These are phyloP conservation scores for Cladorrhinum sp. DNA, from an alignment of 2,329 filamentous ascomycete species.

Conservation along the genomic window DNA sequence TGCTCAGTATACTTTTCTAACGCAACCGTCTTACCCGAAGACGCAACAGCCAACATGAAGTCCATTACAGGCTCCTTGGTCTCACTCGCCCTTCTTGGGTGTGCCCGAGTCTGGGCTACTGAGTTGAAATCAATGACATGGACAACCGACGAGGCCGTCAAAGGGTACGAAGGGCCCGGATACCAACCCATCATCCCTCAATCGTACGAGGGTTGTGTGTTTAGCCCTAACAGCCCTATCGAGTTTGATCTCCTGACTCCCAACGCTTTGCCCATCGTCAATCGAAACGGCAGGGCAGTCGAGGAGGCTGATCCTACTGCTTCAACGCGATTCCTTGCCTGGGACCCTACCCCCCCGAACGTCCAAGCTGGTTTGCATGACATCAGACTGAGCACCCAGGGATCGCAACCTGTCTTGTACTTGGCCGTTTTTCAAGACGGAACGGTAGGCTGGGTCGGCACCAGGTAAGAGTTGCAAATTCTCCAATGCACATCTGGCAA, in stretches of 20 bases:
- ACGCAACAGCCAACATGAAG: not conserved
- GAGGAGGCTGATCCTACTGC: slow-evolving; percentile 4
- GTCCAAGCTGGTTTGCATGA: slow-evolving; percentile 9
- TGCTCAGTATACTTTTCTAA: not conserved
- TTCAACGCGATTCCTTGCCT: not conserved
- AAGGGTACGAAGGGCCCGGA: not conserved
- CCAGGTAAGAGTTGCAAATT: slow-evolving; percentile 2
- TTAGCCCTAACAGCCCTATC: slow-evolving; percentile 1
- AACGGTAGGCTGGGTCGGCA: slow-evolving; percentile 7
- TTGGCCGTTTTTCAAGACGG: slow-evolving; percentile 13
- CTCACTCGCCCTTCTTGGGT: not conserved
- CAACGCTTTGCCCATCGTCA: slow-evolving; percentile 7
- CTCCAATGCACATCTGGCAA: not conserved
- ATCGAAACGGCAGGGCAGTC: slow-evolving; percentile 4
- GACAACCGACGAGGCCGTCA: not conserved
- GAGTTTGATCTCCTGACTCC: slow-evolving; percentile 11
- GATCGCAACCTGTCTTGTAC: not conserved
- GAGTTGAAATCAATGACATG: not conserved
- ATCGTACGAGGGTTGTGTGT: slow-evolving; percentile 8
- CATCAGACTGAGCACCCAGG: not conserved
- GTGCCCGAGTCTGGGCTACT: not conserved
- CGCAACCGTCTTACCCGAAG: not conserved
- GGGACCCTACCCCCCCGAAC: not conserved
- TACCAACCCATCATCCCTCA: slow-evolving; percentile 9
- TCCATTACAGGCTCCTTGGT: not conserved